phyloP scores from a whole-genome alignment of 768 basidiomycete species.

The Naganishia friedmannii region DNA sequence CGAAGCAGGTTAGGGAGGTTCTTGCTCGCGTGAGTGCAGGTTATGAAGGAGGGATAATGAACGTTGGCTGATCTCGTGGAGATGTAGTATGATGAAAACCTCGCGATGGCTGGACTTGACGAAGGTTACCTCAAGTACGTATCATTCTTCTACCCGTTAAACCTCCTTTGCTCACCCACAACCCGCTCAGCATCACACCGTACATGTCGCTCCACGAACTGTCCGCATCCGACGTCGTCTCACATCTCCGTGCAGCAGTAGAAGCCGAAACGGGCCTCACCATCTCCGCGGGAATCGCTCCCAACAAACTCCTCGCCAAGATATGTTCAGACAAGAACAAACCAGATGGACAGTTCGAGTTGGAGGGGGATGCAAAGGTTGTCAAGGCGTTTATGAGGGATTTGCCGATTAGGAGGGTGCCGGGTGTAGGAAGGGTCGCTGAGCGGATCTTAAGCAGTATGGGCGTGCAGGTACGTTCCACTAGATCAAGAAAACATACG shows the following conservation, averaged over 20 bases:
- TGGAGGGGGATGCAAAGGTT: conserved; percentile 63
- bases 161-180: neutral
- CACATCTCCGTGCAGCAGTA: conserved; percentile 70
- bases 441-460: conserved; percentile 82
- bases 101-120: conserved; percentile 68
- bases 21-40: conserved; percentile 54
- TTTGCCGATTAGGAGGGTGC: conserved; percentile 71
- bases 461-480: conserved; percentile 74
- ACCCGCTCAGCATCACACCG: conserved; percentile 62
- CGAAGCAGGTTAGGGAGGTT: conserved; percentile 64
- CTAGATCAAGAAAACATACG: no score
- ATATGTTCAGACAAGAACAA: conserved; percentile 97
- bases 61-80: neutral
- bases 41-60: neutral
- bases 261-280: conserved; percentile 77
- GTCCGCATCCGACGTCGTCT: conserved; percentile 69
- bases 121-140: conserved; percentile 87
- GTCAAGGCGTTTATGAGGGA: conserved; percentile 75
- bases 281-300: conserved; percentile 90
- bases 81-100: conserved; percentile 47
- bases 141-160: neutral
- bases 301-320: conserved; percentile 96
- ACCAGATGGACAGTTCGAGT: conserved; percentile 84
- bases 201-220: conserved; percentile 72
- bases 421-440: conserved; percentile 84